Base-by-base conservation (phyloP, 2,329 filamentous ascomycete species). In the Paraphoma sp. region DNA sequence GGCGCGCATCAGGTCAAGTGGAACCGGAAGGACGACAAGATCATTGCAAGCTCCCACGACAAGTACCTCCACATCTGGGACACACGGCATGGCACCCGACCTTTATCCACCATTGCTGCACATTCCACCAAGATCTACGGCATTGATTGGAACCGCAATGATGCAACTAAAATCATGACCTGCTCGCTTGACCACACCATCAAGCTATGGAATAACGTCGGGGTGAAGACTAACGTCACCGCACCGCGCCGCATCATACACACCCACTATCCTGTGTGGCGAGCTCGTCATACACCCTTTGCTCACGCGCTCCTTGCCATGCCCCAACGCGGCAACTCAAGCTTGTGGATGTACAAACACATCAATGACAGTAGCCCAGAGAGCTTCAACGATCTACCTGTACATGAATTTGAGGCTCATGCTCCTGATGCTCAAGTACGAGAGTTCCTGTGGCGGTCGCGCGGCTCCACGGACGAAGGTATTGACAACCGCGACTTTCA, bases 1-100 rank as follows among this genome's bases (percentile, higher is more conserved):
- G 93, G 93, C 42, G 93, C 93, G 10, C 96, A 93, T 1, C 94
- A 97, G 74, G 93, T 97, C 62, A 97, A 97, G 77, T 97, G 92
- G 84, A 97, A 93, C 72, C 87, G 93, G 28, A 91, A 94, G 72
- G 88, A 96, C 68, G 84, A 89, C n/a, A 87, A 95, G 71, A 87
- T 97, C 29, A 81, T 97, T 46, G 94, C 94, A 17, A 97, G 93
- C 30, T 92, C 93, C 10, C 94, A 97, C 78, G 93, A 97, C 76
- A 88, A 89, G 47, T 92, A 88, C 79, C 81, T 97, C 43, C 89
- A 92, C 58, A 92, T 97, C 49, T 97, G 93, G 93, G 93, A 97
- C 75, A 88, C 91, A 70, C 85, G 93, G 47, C 91, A 89, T 70
- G 87, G 92, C 0, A 89, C 90, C 3, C 84, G 87, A 56, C 93